Base-by-base conservation (phyloP, 2,329 filamentous ascomycete genomes). In the Microthyrium microscopicum region DNA sequence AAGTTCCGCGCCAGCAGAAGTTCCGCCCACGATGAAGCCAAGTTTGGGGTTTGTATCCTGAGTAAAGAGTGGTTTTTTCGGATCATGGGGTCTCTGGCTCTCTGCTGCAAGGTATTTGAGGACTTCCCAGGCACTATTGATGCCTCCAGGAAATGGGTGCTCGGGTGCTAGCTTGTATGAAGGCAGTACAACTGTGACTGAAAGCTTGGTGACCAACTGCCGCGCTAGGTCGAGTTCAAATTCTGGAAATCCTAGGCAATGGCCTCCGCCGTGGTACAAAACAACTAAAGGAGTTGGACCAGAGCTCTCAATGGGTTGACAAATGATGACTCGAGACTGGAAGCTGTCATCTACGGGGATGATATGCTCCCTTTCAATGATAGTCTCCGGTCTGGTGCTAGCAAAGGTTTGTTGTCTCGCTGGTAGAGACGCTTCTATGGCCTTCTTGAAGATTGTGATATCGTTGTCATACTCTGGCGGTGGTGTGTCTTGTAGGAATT, bases 1-100 rank as follows among this genome's bases (percentile, higher is more conserved):
- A 35, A 68, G 56, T 42, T 67, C 66, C n/a, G 59, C 65, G 4
- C 64, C 64, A 1, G 63, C 63, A 3, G 60, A 64, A 3, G 57
- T 60, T n/a, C 65, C 65, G 5, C 63, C 61, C 0, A 68, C 44
- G 12, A 66, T 51, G 40, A 67, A 61, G 5, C 62, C 62, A 31
- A 50, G 53, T 3, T 44, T 37, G 2, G 62, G 53, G 29, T 64
- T 51, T 2, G 56, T 57, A 50, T 42, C 29, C 5, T 66, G 46
- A 0, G 26, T 31, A 1, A 32, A 17, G 38, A 41, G 16, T 43
- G 44, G 27, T 11, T 17, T 26, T 34, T 24, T 26, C 7, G 24
- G 9, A 15, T 34, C 7, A 19, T 34, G 12, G 9, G 7, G 8
- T 17, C 27, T 11, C 15, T 7, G 9, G 6, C 12, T 13, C n/a